phyloP scores from a whole-genome alignment of 2,329 filamentous ascomycete genomes.

The Colletotrichum tabaci region DNA sequence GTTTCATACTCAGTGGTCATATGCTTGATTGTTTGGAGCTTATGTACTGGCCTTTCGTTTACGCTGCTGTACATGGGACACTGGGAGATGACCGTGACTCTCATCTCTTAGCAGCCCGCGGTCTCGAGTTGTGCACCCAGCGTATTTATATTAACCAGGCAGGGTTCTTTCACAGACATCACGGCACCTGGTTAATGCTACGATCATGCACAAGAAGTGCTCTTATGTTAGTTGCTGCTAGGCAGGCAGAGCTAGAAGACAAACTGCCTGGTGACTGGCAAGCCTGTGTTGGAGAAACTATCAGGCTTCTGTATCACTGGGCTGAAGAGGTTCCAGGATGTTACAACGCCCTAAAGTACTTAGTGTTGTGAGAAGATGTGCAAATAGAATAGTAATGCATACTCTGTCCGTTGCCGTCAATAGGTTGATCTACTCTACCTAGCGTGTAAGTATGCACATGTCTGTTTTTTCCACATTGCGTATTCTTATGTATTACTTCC shows the following conservation, averaged over 20 bases:
- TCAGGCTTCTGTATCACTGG: background rate
- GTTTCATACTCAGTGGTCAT: slow-evolving; percentile 32
- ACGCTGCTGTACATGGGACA: slow-evolving; percentile 13
- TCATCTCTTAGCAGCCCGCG: background rate
- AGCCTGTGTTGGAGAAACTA: background rate
- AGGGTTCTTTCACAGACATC: slow-evolving; percentile 45
- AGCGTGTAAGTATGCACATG: no score
- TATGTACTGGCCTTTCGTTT: slow-evolving; percentile 29
- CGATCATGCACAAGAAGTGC: slow-evolving; percentile 44
- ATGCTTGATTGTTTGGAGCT: slow-evolving; percentile 27
- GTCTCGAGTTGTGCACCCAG: slow-evolving; percentile 36
- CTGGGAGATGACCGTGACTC: slow-evolving; percentile 8
- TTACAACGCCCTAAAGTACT: no score
- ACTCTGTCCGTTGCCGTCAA: no score
- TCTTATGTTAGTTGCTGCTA: slow-evolving; percentile 21
- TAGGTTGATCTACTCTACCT: no score
- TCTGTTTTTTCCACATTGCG: no score
- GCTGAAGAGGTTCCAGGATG: background rate
- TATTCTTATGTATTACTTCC: no score
- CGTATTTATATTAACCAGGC: slow-evolving; percentile 40
- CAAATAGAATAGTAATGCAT: no score
- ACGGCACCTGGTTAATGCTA: slow-evolving; percentile 46
- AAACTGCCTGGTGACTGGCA: slow-evolving; percentile 43
- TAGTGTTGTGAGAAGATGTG: no score
- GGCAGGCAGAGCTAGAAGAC: background rate